Conservation (phyloP, 805 yeast species). For the Candida anglica region DNA sequence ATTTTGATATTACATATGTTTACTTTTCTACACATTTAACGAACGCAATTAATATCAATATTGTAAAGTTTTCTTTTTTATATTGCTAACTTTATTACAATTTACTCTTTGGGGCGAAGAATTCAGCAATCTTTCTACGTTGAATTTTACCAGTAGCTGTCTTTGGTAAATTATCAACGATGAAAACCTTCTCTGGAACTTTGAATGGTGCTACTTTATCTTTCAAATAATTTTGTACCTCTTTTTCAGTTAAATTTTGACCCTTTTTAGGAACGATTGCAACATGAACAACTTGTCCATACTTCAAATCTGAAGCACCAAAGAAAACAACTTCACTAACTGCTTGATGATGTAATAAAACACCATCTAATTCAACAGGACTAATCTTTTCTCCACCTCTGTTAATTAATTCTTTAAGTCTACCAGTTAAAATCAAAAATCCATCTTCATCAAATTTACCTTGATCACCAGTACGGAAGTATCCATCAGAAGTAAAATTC, state of each 20-base stretch:
- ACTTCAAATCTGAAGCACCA: slow-evolving; percentile 62
- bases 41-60: too few species aligned
- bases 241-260: slow-evolving; percentile 32
- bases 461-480: slow-evolving; percentile 78
- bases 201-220: slow-evolving; percentile 53
- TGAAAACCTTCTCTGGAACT: slow-evolving; percentile 54
- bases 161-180: slow-evolving; percentile 63
- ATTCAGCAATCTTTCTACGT: slow-evolving; percentile 56
- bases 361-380: slow-evolving; percentile 66
- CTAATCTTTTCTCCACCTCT: slow-evolving; percentile 78
- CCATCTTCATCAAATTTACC: slow-evolving; percentile 60
- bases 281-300: slow-evolving; percentile 70
- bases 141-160: slow-evolving; percentile 79
- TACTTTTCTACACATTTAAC: too few species aligned
- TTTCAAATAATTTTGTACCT: slow-evolving; percentile 43
- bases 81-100: slow-evolving; percentile 13
- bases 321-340: slow-evolving; percentile 69
- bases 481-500: slow-evolving; percentile 54
- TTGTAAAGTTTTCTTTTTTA: too few species aligned
- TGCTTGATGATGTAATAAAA: slow-evolving; percentile 55
- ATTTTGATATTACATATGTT: too few species aligned
- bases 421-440: slow-evolving; percentile 59
- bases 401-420: slow-evolving; percentile 70
- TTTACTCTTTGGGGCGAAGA: slow-evolving; percentile 40
- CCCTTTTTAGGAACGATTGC: slow-evolving; percentile 56